Conservation (phyloP, 192 early-diverging fungal species). For the Coemansia sp. region DNA sequence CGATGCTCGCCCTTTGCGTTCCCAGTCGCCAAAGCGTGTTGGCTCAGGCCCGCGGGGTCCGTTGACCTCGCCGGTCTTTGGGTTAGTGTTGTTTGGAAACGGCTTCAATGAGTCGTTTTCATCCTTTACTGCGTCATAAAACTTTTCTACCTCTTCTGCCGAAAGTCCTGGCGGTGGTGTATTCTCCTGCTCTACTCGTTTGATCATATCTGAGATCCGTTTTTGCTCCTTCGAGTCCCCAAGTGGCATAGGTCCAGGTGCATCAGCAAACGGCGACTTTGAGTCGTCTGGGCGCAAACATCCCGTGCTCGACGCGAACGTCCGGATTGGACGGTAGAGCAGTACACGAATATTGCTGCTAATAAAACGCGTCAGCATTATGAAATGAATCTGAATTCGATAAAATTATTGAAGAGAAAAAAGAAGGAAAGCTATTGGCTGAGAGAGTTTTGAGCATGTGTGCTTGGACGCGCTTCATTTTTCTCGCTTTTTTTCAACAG, state of each 20-base stretch:
- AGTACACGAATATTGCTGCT: not conserved
- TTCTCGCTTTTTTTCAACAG: not conserved
- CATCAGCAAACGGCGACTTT: constrained; percentile 30
- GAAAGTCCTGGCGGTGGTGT: constrained; percentile 39
- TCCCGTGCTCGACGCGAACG: not conserved
- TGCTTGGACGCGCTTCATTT: not conserved
- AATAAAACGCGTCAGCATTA: not conserved
- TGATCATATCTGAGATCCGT: constrained; percentile 61
- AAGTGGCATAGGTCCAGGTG: constrained; percentile 64
- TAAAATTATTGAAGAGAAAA: not conserved
- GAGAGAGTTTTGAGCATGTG: not conserved
- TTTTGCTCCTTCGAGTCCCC: constrained; percentile 61
- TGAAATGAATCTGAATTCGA: not conserved
- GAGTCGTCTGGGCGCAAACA: not conserved
- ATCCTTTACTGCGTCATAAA: constrained; percentile 40
- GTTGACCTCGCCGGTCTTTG: constrained; percentile 67
- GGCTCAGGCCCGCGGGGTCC: constrained; percentile 79
- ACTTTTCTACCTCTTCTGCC: constrained; percentile 48
- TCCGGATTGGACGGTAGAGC: not conserved
- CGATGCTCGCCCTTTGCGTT: constrained; percentile 72
- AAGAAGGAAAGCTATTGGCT: not conserved
- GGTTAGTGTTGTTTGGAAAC: constrained; percentile 69
- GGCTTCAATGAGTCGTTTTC: constrained; percentile 51
- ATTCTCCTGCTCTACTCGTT: constrained; percentile 43
- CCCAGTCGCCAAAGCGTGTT: constrained; percentile 83